A percentile compares a stretch with the other conserved stretches of the same genome.
These are phyloP conservation scores for Sphaerulina vaccinii DNA, from an alignment of 2,329 filamentous ascomycete genomes.

Conservation along the genomic window DNA sequence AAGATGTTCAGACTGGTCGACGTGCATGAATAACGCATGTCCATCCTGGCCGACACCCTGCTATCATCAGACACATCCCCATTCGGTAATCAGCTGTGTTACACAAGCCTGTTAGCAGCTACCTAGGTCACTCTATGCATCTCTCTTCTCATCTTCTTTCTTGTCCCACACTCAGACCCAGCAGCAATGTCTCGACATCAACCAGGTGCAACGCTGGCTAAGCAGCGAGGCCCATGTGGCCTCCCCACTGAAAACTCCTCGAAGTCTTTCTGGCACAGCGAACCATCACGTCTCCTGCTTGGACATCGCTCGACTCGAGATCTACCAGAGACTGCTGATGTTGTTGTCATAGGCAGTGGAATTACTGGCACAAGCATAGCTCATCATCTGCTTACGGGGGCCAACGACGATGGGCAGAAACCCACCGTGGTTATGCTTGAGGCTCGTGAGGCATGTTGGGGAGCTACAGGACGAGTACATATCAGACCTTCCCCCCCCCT, in stretches of 20 bases:
- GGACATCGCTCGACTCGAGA: constrained; percentile 66
- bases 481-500: background rate
- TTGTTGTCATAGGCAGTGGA: constrained; percentile 72
- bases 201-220: constrained; percentile 19
- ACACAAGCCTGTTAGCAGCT: background rate
- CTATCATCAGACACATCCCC: background rate
- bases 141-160: background rate
- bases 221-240: constrained; percentile 22
- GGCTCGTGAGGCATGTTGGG: constrained; percentile 76
- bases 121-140: background rate
- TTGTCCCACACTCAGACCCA: background rate
- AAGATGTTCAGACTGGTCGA: too few species aligned
- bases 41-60: background rate
- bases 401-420: constrained; percentile 46
- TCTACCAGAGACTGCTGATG: constrained; percentile 63
- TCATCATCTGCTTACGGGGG: constrained; percentile 46
- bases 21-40: too few species aligned
- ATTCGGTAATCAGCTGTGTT: constrained; percentile 13
- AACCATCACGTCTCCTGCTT: constrained; percentile 62
- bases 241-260: constrained; percentile 31
- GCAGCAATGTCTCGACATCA: constrained; percentile 9
- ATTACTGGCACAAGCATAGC: constrained; percentile 74
- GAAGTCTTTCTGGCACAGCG: constrained; percentile 69
- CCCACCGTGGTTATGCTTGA: constrained; percentile 69
- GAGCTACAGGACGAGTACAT: constrained; percentile 75